These are phyloP conservation scores for Aphanomyces astaci DNA, from an alignment of 352 stramenopile species.

Conservation along the genomic window DNA sequence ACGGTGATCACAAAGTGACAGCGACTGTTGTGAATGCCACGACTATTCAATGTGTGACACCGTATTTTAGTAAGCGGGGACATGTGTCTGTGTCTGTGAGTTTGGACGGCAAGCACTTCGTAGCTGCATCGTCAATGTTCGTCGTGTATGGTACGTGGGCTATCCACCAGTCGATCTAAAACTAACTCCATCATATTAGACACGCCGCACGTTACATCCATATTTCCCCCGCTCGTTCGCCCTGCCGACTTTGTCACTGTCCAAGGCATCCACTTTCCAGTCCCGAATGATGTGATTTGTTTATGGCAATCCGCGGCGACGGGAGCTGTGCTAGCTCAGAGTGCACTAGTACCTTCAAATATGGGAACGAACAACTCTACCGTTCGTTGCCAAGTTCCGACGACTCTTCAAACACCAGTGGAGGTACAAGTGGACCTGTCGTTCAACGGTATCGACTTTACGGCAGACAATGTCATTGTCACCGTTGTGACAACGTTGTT, in stretches of 20 bases:
- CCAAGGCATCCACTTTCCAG: not conserved
- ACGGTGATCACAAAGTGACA: not conserved
- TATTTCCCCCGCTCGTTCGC: not conserved
- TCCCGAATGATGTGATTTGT: not conserved
- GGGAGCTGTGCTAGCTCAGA: not conserved
- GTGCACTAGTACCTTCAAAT: not conserved
- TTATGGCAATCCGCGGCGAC: not conserved
- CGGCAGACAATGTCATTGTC: not conserved
- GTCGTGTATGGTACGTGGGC: conserved; percentile 7
- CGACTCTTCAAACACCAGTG: not conserved
- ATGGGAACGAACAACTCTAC: not conserved
- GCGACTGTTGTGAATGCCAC: conserved; percentile 24
- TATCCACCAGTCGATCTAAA: too few relatives aligned
- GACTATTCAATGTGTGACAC: conserved; percentile 21
- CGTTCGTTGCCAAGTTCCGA: not conserved
- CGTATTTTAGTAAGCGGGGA: conserved; percentile 9
- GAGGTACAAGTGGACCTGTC: not conserved
- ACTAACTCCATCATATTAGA: not conserved
- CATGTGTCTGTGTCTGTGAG: conserved; percentile 5
- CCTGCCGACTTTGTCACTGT: not conserved
- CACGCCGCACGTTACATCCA: not conserved
- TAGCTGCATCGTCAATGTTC: not conserved
- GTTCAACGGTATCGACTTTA: conserved; percentile 8
- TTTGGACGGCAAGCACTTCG: not conserved
- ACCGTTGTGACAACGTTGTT: not conserved